These are phyloP conservation scores for Rosa multiflora DNA, from an alignment of 306 rosid genomes.

Conservation along the genomic window DNA sequence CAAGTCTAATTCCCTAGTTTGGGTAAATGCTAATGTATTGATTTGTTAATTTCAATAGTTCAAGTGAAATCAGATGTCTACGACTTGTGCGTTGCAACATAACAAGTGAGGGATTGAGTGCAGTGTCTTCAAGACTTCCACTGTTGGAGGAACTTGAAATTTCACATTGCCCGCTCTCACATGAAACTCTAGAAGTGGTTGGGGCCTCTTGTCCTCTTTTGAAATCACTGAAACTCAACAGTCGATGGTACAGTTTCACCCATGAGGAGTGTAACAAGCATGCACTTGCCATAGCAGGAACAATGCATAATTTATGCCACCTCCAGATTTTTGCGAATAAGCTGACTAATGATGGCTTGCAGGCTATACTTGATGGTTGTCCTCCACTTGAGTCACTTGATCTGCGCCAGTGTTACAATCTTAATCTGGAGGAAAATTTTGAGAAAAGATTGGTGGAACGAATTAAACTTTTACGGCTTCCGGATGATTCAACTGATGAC, in stretches of 20 bases:
- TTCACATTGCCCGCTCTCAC: background rate
- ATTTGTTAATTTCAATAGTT: background rate
- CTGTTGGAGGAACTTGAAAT: background rate
- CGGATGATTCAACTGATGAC: constrained; percentile 39
- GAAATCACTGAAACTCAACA: background rate
- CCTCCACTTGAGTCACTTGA: constrained; percentile 55
- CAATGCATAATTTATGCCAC: constrained; percentile 43
- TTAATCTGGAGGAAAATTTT: constrained; percentile 26
- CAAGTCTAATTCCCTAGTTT: too few relatives aligned
- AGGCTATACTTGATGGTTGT: constrained; percentile 53
- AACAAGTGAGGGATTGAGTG: background rate
- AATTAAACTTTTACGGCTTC: constrained; percentile 43
- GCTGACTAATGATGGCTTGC: constrained; percentile 47
- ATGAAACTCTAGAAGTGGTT: background rate
- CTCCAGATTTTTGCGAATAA: constrained; percentile 52
- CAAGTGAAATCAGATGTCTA: background rate
- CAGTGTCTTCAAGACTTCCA: background rate
- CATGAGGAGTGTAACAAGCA: background rate
- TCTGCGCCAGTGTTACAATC: constrained; percentile 43
- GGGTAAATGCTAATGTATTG: too few relatives aligned
- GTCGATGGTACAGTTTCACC: background rate
- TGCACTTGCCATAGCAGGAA: constrained; percentile 48
- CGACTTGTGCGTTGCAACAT: background rate
- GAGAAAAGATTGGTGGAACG: constrained; percentile 32
- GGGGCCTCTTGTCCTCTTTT: background rate